phyloP scores from a whole-genome alignment of 495 filamentous ascomycete species.

The Penicillium angulare region DNA sequence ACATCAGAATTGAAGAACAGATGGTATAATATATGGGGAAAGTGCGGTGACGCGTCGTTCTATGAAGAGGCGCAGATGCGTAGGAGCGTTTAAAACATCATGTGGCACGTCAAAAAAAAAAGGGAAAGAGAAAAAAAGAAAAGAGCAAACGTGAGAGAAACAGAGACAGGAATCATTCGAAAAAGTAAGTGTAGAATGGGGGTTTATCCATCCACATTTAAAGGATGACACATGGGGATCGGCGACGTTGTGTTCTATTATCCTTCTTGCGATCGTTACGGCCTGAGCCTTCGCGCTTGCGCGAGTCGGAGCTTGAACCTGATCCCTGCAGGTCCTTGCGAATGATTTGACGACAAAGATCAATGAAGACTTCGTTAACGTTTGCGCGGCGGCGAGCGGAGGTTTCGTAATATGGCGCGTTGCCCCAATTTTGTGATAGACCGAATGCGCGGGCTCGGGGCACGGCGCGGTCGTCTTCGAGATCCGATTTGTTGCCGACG shows the following conservation, averaged over 20 bases:
- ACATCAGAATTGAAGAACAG: constrained; percentile 3
- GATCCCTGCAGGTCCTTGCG: constrained; percentile 60
- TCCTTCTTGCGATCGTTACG: constrained; percentile 34
- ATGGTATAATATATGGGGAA: constrained; percentile 23
- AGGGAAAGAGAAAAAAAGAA: constrained; percentile 16
- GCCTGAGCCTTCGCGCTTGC: constrained; percentile 38
- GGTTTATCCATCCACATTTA: constrained; percentile 20
- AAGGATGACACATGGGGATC: constrained; percentile 45
- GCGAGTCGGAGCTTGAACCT: constrained; percentile 41
- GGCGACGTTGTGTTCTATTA: constrained; percentile 28
- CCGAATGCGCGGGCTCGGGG: constrained; percentile 78
- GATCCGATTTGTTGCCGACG: constrained; percentile 95
- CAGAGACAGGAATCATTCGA: constrained; percentile 17
- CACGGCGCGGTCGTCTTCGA: constrained; percentile 87
- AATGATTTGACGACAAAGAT: constrained; percentile 91
- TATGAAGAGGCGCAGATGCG: constrained; percentile 25
- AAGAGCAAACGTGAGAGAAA: constrained; percentile 17
- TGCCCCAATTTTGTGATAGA: constrained; percentile 85
- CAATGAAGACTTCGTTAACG: constrained; percentile 92
- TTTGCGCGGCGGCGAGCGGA: constrained; percentile 81
- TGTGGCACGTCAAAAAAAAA: constrained; percentile 20
- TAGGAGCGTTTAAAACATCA: constrained; percentile 22
- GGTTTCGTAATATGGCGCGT: constrained; percentile 93
- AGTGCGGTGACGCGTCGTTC: constrained; percentile 21
- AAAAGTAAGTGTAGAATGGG: neutral